Conservation (phyloP, 2,329 filamentous ascomycete genomes). For the Plenodomus tracheiphilus region DNA sequence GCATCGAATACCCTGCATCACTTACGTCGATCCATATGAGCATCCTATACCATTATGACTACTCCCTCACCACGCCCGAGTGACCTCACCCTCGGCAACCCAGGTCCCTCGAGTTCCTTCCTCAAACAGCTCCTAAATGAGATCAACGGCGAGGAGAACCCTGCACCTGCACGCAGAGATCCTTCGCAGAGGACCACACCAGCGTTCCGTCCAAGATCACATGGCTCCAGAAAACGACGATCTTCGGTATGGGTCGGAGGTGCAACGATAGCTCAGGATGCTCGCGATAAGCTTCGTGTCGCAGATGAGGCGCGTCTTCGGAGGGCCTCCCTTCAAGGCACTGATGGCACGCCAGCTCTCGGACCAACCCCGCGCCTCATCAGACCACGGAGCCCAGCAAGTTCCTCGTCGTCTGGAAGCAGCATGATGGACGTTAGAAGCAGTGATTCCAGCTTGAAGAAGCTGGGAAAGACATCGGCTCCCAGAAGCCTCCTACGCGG, state of each 20-base stretch:
- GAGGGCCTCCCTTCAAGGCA: neutral
- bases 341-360: slow-evolving; percentile 1
- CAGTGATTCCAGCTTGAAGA: neutral
- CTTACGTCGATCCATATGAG: slow-evolving; percentile 16
- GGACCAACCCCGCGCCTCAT: neutral
- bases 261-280: slow-evolving; percentile 22
- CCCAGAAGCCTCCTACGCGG: neutral
- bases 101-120: slow-evolving; percentile 20
- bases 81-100: slow-evolving; percentile 2
- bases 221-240: neutral
- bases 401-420: neutral
- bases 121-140: slow-evolving; percentile 34
- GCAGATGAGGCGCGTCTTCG: slow-evolving; percentile 27
- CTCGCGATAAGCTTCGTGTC: slow-evolving; percentile 25
- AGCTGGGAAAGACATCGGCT: neutral
- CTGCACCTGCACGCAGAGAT: neutral
- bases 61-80: slow-evolving; percentile 20
- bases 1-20: slow-evolving; percentile 25
- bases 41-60: slow-evolving; percentile 29
- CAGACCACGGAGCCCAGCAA: neutral
- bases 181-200: neutral
- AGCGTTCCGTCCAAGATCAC: neutral
- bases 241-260: slow-evolving; percentile 26
- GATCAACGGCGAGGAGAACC: slow-evolving; percentile 17
- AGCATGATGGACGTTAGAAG: no score